These are phyloP conservation scores for Carex littledalei DNA, from an alignment of 176 grass and related monocot species.

Conservation along the genomic window DNA sequence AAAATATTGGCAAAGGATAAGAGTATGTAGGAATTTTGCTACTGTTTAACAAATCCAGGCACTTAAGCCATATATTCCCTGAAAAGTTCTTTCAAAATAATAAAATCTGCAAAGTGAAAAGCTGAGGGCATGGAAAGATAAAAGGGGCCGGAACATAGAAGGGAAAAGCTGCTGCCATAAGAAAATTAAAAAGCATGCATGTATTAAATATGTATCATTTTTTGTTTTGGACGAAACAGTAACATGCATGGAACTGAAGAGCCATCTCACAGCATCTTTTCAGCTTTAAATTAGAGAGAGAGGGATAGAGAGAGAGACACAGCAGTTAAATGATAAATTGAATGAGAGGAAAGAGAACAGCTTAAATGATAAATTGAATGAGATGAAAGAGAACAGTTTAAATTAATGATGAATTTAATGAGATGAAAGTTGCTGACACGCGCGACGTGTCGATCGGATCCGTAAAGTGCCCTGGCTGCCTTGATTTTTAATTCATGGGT, in stretches of 20 bases:
- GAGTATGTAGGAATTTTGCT: neutral
- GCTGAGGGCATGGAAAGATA: neutral
- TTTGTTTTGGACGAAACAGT: neutral
- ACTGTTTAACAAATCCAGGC: neutral
- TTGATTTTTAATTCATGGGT: neutral
- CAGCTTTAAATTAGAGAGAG: conserved; percentile 11
- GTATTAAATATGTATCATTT: neutral
- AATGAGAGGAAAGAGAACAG: neutral
- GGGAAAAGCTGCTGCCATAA: neutral
- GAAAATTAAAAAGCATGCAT: neutral
- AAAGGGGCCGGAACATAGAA: neutral
- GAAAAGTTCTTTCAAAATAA: conserved; percentile 6
- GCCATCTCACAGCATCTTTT: neutral
- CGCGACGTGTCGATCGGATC: neutral
- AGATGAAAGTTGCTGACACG: neutral
- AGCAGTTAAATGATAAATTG: neutral
- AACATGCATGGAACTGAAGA: neutral
- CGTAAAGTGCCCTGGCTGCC: neutral
- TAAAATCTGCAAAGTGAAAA: conserved; percentile 1
- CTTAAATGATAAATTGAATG: neutral
- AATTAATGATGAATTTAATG: neutral
- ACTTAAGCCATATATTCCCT: neutral
- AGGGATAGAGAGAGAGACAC: neutral
- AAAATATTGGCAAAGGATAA: neutral
- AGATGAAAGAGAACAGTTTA: neutral